Percentiles rank a stretch among this genome's conserved stretches.
Evolutionary conservation across 2,329 filamentous ascomycete species (phyloP).

Genomic region (Emmonsiellopsis sp.): DNA sequence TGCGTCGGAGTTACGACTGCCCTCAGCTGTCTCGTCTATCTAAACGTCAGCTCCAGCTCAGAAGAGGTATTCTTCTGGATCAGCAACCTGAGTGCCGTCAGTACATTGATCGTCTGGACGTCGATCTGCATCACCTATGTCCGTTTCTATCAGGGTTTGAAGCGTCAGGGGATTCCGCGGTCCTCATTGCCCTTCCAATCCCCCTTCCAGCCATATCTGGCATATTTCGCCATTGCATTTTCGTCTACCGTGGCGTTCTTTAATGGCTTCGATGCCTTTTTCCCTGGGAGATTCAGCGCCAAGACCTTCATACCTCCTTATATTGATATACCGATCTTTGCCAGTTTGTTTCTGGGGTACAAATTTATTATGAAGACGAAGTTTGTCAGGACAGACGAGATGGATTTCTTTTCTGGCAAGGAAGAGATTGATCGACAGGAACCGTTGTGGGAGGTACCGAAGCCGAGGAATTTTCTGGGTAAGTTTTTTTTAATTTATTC

Average conservation of each 20-base stretch:
- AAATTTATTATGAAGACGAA: slow-evolving; percentile 8
- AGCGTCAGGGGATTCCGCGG: slow-evolving; percentile 56
- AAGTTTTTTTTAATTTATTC: background rate
- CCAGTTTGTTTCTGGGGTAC: slow-evolving; percentile 10
- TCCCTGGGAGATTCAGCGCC: slow-evolving; percentile 12
- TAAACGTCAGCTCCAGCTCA: slow-evolving; percentile 8
- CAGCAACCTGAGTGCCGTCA: slow-evolving; percentile 11
- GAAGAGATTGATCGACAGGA: slow-evolving; percentile 17
- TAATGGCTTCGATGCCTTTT: slow-evolving; percentile 46
- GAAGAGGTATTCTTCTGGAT: slow-evolving; percentile 12
- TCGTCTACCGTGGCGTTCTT: slow-evolving; percentile 51
- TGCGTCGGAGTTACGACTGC: slow-evolving; percentile 8
- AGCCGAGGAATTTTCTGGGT: slow-evolving; percentile 22
- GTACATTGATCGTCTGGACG: slow-evolving; percentile 8
- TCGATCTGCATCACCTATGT: slow-evolving; percentile 45
- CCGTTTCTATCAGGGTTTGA: slow-evolving; percentile 57
- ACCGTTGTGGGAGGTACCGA: slow-evolving; percentile 20
- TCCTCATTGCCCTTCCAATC: slow-evolving; percentile 57
- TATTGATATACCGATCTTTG: slow-evolving; percentile 15
- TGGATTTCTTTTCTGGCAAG: slow-evolving; percentile 28
- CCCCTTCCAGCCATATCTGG: slow-evolving; percentile 56
- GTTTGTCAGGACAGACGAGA: slow-evolving; percentile 11
- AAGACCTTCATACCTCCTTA: slow-evolving; percentile 14
- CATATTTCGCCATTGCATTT: slow-evolving; percentile 49
- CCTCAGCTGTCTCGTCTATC: slow-evolving; percentile 8